Evolutionary conservation across 2,329 filamentous ascomycete genomes (phyloP), one percentile per base, ranked within the genome.

Genomic region (Fonsecaea monophora): DNA sequence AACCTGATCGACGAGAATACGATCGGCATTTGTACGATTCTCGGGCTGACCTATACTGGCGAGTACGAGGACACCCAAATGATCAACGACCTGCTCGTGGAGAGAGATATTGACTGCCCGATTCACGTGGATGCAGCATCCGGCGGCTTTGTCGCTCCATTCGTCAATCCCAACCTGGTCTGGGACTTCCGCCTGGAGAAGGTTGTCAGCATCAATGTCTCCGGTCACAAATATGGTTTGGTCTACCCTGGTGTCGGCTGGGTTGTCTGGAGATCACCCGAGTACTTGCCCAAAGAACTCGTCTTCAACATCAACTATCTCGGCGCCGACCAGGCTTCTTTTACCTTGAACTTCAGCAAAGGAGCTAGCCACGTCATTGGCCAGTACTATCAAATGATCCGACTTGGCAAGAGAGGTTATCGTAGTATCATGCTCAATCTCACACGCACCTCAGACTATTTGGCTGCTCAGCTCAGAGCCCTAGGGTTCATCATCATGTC

Each of bases 281-380:
- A 95, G 78, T 95, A 85, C 80, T 86, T 97, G 2, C 94, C 94
- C 7, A 86, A 94, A 76, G 94, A 97, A 75, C 89, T 97, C 25
- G 92, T 98, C 74, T 98, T 98, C 87, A 97, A 97, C 85, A 97
- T 98, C 86, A 97, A 97, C 85, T 98, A 98, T 81, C 90, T 97
- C 5, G 94, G 94, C 58, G 94, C 94, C 10, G 92, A 97, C 76
- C 94, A 98, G 78, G 90, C 93, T 1, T 97, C 92, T 2, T 97
- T 97, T 82, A 97, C 94, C 0, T 88, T 98, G 67, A 98, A 98
- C 84, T 98, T 98, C 84, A 96, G 92, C 76, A 96, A 97, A 79
- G 94, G 94, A 65, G 94, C 94, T 12, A 92, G 90, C 5, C 94
- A 97, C 77, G 92, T 97, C 75, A 96, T 98, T 69, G 94, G 92